Percentiles rank a stretch among this genome's conserved stretches.
These are phyloP conservation scores for Candida andamanensis DNA, from an alignment of 805 yeast genomes.

Conservation along the genomic window DNA sequence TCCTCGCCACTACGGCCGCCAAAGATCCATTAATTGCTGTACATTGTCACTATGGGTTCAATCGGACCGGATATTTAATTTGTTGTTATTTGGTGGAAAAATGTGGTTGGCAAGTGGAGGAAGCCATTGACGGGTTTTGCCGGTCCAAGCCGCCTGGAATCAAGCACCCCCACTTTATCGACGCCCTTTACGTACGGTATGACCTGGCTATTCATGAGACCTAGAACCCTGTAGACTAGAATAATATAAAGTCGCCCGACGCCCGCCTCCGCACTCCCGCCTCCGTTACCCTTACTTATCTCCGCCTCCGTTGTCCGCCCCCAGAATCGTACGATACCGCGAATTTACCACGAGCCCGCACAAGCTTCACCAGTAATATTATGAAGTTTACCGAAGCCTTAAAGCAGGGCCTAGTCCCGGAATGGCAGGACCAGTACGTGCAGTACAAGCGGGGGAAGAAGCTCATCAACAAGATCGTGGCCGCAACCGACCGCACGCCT, in stretches of 20 bases:
- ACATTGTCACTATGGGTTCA: constrained; percentile 81
- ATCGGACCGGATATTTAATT: constrained; percentile 69
- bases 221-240: too few species aligned
- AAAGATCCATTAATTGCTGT: constrained; percentile 47
- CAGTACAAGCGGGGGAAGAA: constrained; percentile 63
- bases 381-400: constrained; percentile 72
- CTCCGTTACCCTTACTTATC: too few species aligned
- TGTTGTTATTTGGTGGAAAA: constrained; percentile 64
- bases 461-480: constrained; percentile 37
- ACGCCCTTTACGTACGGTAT: constrained; percentile 64
- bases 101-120: constrained; percentile 54
- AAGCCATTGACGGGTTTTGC: constrained; percentile 57
- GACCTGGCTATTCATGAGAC: too few species aligned
- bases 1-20: constrained; percentile 22
- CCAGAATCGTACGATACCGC: too few species aligned
- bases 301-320: too few species aligned
- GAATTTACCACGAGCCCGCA: too few species aligned
- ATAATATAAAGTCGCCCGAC: too few species aligned
- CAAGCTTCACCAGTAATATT: too few species aligned
- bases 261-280: too few species aligned
- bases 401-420: constrained; percentile 70
- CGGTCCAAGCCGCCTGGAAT: constrained; percentile 64
- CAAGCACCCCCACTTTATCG: constrained; percentile 71
- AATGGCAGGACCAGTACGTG: constrained; percentile 80
- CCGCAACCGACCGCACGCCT: constrained; percentile 23